phyloP scores from a whole-genome alignment of 2,329 filamentous ascomycete species.

The Verticillium nubilum region DNA sequence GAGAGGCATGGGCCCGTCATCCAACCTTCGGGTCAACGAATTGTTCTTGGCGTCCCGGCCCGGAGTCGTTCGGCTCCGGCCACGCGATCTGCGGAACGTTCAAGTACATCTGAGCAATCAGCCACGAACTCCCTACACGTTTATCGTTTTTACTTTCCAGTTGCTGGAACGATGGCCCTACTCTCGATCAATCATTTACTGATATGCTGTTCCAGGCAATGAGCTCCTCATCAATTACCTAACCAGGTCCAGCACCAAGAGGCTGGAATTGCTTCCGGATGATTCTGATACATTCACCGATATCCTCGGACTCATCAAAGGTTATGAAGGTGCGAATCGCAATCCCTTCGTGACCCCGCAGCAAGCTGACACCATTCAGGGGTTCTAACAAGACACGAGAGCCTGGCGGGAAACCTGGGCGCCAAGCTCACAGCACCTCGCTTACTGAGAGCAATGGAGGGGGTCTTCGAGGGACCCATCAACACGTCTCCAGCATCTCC shows the following conservation, averaged over 20 bases:
- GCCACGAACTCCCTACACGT: too few relatives aligned
- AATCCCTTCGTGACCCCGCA: background rate
- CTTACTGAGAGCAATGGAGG: conserved; percentile 78
- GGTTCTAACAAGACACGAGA: conserved; percentile 79
- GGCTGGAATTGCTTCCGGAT: conserved; percentile 45
- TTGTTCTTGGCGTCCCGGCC: background rate
- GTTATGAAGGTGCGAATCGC: conserved; percentile 60
- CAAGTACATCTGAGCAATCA: background rate
- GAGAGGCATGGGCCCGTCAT: background rate
- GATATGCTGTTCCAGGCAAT: conserved; percentile 9
- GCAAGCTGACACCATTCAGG: conserved; percentile 32
- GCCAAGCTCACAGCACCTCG: conserved; percentile 78
- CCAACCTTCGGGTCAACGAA: background rate
- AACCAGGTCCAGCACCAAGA: conserved; percentile 35
- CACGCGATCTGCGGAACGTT: background rate
- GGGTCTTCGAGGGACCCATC: conserved; percentile 78
- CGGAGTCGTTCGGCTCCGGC: background rate
- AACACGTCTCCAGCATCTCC: conserved; percentile 47
- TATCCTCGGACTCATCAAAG: conserved; percentile 65
- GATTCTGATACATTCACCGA: conserved; percentile 65
- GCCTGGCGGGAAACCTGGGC: conserved; percentile 77
- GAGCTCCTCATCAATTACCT: conserved; percentile 48
- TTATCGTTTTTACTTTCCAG: too few relatives aligned
- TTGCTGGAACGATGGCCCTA: too few relatives aligned
- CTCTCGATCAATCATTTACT: background rate